phyloP scores from a whole-genome alignment of 495 filamentous ascomycete species.

The Penicillium psychrofluorescens region DNA sequence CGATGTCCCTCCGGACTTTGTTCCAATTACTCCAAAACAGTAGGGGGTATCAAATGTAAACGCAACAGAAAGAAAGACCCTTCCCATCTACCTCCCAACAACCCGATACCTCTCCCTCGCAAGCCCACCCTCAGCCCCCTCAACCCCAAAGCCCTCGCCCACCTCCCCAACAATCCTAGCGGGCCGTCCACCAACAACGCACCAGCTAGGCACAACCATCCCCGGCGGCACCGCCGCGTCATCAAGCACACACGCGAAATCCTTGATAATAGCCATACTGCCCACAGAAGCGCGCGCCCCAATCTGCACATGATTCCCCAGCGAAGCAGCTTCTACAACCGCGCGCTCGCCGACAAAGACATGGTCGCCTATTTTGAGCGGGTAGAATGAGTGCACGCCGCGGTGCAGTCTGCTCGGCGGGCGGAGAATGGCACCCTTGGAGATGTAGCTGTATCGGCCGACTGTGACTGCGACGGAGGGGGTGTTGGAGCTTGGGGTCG shows the following conservation, averaged over 20 bases:
- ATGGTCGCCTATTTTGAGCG: conserved; percentile 86
- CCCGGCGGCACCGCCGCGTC: conserved; percentile 72
- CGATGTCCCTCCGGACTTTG: neutral
- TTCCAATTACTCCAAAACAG: neutral
- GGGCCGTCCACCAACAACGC: conserved; percentile 74
- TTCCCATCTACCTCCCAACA: conserved; percentile 23
- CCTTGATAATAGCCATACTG: conserved; percentile 83
- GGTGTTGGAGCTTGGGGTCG: conserved; percentile 10
- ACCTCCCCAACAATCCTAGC: conserved; percentile 80
- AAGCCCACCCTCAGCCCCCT: conserved; percentile 39
- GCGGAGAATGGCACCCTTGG: conserved; percentile 60
- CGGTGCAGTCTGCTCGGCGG: conserved; percentile 68
- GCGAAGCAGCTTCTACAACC: conserved; percentile 68
- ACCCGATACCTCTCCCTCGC: conserved; percentile 40
- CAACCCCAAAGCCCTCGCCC: conserved; percentile 66
- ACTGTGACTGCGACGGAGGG: conserved; percentile 62
- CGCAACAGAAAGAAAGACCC: conserved; percentile 1
- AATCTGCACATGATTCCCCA: conserved; percentile 79
- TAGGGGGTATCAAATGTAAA: neutral
- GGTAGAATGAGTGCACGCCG: conserved; percentile 57
- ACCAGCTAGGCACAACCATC: conserved; percentile 88
- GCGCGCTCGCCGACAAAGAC: conserved; percentile 73
- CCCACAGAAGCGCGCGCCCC: conserved; percentile 67
- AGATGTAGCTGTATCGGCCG: conserved; percentile 82
- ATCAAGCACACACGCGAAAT: conserved; percentile 78